Percentiles rank a stretch among this genome's conserved stretches.
Conservation (phyloP, 148 eudicot genomes). For the Beta vulgaris region DNA sequence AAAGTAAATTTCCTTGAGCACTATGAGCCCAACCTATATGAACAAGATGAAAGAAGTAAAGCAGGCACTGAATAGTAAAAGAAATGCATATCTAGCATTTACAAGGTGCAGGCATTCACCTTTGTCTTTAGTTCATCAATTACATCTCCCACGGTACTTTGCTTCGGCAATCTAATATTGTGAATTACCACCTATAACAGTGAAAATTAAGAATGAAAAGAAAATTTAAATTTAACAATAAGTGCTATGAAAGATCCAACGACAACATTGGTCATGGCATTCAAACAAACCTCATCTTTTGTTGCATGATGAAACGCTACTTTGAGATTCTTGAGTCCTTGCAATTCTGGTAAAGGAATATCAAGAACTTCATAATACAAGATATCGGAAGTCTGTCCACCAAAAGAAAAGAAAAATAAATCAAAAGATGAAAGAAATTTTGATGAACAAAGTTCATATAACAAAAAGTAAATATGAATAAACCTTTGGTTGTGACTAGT, state of each 20-base stretch:
- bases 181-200: constrained; percentile 56
- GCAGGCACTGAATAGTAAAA: neutral
- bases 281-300: constrained; percentile 63
- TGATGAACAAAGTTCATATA: neutral
- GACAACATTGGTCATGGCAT: neutral
- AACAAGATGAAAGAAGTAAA: neutral
- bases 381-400: constrained; percentile 74
- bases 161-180: constrained; percentile 72
- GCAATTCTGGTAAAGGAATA: constrained; percentile 89
- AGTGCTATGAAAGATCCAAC: neutral
- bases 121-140: constrained; percentile 66
- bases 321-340: constrained; percentile 69
- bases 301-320: constrained; percentile 71
- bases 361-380: constrained; percentile 92
- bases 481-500: neutral
- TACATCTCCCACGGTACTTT: constrained; percentile 76
- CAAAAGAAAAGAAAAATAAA: constrained; percentile 17
- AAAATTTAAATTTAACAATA: neutral
- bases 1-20: neutral
- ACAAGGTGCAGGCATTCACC: constrained; percentile 33
- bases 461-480: neutral
- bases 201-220: constrained; percentile 11
- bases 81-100: neutral
- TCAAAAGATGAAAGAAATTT: neutral
- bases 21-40: neutral